Evolutionary conservation across 2,329 filamentous ascomycete genomes (phyloP), one percentile per base, ranked within the genome.

Genomic region (Fusarium sp.): DNA sequence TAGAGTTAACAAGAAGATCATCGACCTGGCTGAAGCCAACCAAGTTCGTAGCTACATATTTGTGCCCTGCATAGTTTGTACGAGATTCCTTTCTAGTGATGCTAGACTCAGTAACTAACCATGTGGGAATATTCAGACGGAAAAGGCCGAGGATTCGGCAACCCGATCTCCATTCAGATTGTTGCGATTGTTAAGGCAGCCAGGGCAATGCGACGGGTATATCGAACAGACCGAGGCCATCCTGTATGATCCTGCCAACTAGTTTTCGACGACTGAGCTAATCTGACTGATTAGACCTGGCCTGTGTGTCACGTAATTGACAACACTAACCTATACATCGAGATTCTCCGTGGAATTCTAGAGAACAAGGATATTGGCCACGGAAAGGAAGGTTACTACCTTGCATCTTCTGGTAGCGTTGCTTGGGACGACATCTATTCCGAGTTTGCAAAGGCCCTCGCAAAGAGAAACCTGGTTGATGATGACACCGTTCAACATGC

Each of bases 31-130:
- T 18, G 46, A 51, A 51, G 46, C 46, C 27, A 33, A 51, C 27
- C 27, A 33, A 51, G 27, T 51, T 18, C 27, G 46, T 4, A 20
- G 46, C 27, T 51, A 51, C 16, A 31, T 51, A 51, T 51, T 51
- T 33, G 46, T 31, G 8, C 46, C 46, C 2, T 51, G 46, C 46
- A 33, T 51, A 1, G 46, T 51, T 20, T 51, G 46, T 51, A 16
- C 2, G 44, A 0, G 0, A 31, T 6, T 7, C 10, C n/a, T 4
- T 11, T 27, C 1, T 0, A 8, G 14, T 2, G 6, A 6, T 46
- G 8, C 8, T 8, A 46, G 3, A 16, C 0, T 2, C 6, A 27
- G 7, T 13, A 7, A 16, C 13, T 25, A 7, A 27, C 6, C 11
- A 27, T 3, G 9, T 50, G 6, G 13, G 2, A 4, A 31, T 16